These are phyloP conservation scores for Eleusine coracana DNA, from an alignment of 176 grass and related monocot species.

Conservation along the genomic window DNA sequence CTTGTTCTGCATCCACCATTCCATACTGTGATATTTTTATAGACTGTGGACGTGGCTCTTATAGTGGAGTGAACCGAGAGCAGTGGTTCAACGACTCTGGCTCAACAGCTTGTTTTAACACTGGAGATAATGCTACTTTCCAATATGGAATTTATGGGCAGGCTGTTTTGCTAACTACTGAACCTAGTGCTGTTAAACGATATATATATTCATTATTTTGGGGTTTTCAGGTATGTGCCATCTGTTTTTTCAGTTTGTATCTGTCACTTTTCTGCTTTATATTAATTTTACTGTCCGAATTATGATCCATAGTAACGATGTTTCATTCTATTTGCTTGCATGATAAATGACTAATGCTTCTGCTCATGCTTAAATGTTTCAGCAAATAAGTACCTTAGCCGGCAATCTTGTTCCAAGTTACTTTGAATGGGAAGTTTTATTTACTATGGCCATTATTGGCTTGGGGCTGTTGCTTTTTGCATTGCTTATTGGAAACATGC, in stretches of 20 bases:
- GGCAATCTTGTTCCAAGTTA: conserved; percentile 91
- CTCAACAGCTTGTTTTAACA: conserved; percentile 67
- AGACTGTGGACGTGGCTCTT: conserved; percentile 63
- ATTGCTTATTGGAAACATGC: conserved; percentile 96
- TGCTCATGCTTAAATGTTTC: conserved; percentile 29
- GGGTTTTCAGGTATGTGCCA: conserved; percentile 87
- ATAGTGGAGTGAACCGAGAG: conserved; percentile 29
- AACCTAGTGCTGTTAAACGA: conserved; percentile 61
- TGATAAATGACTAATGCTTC: conserved; percentile 11
- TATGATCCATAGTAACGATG: background rate
- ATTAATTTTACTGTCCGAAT: background rate
- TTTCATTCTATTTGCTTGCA: conserved; percentile 29
- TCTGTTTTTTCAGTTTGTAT: conserved; percentile 1
- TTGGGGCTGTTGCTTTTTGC: conserved; percentile 84
- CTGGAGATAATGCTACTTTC: conserved; percentile 41
- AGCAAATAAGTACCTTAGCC: conserved; percentile 98
- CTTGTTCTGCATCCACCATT: conserved; percentile 51
- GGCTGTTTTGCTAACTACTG: conserved; percentile 73
- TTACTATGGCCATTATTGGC: conserved; percentile 98
- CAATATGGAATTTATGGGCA: conserved; percentile 81
- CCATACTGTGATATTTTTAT: conserved; percentile 52
- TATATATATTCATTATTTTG: conserved; percentile 97
- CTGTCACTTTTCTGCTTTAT: background rate
- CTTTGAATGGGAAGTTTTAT: conserved; percentile 89
- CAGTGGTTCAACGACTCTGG: conserved; percentile 50